Evolutionary conservation across 306 rosid species (phyloP).

Genomic region (Pyrus betulifolia): DNA sequence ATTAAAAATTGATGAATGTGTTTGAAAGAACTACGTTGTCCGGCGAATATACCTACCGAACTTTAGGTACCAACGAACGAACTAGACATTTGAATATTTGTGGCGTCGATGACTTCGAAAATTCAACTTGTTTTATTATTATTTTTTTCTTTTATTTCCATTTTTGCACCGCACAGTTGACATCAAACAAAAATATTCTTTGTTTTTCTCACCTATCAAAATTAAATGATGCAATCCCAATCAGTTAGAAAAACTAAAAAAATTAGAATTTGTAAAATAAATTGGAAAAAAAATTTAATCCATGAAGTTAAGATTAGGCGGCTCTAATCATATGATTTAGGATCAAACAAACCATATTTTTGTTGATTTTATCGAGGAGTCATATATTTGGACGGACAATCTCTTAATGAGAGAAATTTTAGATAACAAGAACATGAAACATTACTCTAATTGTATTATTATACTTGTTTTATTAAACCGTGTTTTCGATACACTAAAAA

Average conservation of each 20-base stretch:
- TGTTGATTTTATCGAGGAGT: background rate
- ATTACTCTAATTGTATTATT: no score
- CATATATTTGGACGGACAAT: background rate
- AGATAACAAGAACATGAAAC: accelerated
- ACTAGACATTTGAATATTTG: background rate
- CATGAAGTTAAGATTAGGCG: background rate
- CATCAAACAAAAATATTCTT: background rate
- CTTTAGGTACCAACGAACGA: background rate
- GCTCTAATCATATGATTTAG: background rate
- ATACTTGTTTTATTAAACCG: accelerated
- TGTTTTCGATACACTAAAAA: accelerated
- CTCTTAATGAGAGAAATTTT: no score
- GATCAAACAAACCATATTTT: background rate
- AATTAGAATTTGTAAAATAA: background rate
- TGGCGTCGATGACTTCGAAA: background rate
- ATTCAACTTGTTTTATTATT: background rate
- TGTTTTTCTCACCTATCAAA: background rate
- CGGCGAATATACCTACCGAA: background rate
- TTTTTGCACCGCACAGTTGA: background rate
- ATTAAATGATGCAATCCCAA: background rate
- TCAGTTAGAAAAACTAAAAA: background rate
- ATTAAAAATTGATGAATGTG: background rate
- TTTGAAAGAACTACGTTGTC: background rate
- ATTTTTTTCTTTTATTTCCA: background rate
- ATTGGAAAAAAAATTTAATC: background rate